phyloP scores from a whole-genome alignment of 257 asterid genomes.

The Paraleonurus japonicus region DNA sequence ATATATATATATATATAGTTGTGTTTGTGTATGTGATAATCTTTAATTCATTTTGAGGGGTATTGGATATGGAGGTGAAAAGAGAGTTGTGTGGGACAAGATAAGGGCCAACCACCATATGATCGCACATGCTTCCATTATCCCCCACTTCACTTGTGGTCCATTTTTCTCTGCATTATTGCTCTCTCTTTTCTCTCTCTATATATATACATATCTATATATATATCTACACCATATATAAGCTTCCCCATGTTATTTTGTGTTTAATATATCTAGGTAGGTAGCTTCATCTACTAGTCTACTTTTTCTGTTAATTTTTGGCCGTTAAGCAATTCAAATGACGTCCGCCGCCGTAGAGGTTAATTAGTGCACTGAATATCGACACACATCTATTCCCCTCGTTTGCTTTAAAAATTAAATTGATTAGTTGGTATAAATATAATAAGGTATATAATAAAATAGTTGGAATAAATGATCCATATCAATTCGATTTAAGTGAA shows the following conservation, averaged over 20 bases:
- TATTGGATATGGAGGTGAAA: constrained; percentile 39
- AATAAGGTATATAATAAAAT: no score
- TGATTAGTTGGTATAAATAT: no score
- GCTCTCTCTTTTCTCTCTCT: constrained; percentile 23
- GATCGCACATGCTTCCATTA: constrained; percentile 89
- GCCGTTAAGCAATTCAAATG: constrained; percentile 19
- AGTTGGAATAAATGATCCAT: no score
- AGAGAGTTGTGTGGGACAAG: constrained; percentile 59
- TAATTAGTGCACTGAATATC: no score
- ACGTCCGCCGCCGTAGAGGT: no score
- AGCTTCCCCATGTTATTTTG: constrained; percentile 16
- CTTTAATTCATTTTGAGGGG: constrained; percentile 34
- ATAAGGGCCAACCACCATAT: constrained; percentile 88
- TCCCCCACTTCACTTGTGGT: constrained; percentile 59
- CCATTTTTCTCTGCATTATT: constrained; percentile 15
- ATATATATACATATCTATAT: not conserved
- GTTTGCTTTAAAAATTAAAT: no score
- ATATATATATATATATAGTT: not conserved
- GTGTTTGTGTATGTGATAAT: not conserved
- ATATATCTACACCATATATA: no score
- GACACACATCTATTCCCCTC: no score
- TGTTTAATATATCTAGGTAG: not conserved
- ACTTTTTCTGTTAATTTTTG: constrained; percentile 24
- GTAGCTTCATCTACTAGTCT: not conserved
- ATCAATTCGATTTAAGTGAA: no score